Conservation (phyloP, 441 rosid genomes). For the Bruguiera hainesii region DNA sequence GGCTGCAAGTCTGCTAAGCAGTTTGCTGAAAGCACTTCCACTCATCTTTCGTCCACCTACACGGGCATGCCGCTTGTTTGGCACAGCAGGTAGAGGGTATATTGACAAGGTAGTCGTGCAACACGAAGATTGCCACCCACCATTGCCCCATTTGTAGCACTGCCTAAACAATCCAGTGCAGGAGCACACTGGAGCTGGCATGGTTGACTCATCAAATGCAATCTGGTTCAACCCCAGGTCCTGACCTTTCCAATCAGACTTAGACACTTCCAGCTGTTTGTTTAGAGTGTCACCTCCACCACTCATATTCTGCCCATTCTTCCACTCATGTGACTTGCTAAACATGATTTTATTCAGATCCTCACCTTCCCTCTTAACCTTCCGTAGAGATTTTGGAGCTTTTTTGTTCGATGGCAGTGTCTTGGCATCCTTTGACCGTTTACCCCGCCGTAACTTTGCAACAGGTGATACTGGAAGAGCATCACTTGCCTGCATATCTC, state of each 20-base stretch:
- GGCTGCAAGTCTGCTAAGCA: constrained; percentile 84
- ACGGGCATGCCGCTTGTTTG: constrained; percentile 85
- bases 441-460: constrained; percentile 63
- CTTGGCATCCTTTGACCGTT: constrained; percentile 66
- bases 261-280: constrained; percentile 45
- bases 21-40: constrained; percentile 93
- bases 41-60: constrained; percentile 99
- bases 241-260: constrained; percentile 78
- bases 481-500: constrained; percentile 58
- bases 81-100: constrained; percentile 83
- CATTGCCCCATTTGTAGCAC: constrained; percentile 98
- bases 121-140: constrained; percentile 98
- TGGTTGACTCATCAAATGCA: constrained; percentile 76
- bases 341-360: constrained; percentile 61
- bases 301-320: constrained; percentile 42
- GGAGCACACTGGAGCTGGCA: constrained; percentile 91
- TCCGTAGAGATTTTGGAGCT: constrained; percentile 56
- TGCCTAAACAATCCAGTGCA: constrained; percentile 85
- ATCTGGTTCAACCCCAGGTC: constrained; percentile 88
- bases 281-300: constrained; percentile 41
- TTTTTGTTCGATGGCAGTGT: constrained; percentile 48
- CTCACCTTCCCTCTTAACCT: constrained; percentile 70
- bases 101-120: constrained; percentile 89
- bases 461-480: constrained; percentile 44
- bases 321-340: constrained; percentile 53